Evolutionary conservation across 768 basidiomycete species (phyloP).

Genomic region (Collybia nuda): DNA sequence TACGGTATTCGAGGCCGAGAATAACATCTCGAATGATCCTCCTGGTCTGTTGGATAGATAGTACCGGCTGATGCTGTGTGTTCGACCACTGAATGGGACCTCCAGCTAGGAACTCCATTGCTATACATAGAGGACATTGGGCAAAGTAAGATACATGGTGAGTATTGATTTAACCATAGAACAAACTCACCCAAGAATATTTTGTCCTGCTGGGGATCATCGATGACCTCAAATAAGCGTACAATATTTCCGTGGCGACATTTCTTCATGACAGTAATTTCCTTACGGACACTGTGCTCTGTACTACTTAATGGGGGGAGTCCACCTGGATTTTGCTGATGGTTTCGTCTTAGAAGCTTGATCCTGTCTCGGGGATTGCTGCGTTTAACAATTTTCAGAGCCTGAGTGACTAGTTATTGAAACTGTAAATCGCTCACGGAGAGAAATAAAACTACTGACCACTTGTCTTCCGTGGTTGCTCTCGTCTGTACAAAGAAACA

Average conservation of each 20-base stretch:
- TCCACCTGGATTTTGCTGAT: conserved; percentile 26
- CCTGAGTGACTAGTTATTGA: conserved; percentile 35
- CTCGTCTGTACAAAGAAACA: conserved; percentile 63
- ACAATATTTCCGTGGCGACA: conserved; percentile 80
- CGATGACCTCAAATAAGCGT: conserved; percentile 83
- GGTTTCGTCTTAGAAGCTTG: conserved; percentile 46
- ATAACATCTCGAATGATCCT: conserved; percentile 41
- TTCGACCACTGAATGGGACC: conserved; percentile 41
- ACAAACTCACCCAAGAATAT: conserved; percentile 76
- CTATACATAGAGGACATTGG: conserved; percentile 16
- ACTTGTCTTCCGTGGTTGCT: conserved; percentile 33
- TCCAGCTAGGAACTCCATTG: conserved; percentile 41
- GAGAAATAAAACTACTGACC: conserved; percentile 34
- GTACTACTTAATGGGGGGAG: conserved; percentile 49
- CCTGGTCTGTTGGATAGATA: conserved; percentile 35
- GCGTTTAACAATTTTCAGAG: conserved; percentile 68
- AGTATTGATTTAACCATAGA: background rate
- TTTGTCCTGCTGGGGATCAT: conserved; percentile 77
- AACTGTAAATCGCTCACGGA: background rate
- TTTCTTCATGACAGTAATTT: conserved; percentile 92
- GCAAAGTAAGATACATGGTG: too few relatives aligned
- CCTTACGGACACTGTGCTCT: conserved; percentile 77
- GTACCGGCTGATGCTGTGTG: conserved; percentile 26
- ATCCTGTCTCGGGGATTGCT: conserved; percentile 66
- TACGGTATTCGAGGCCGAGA: conserved; percentile 43